Base-by-base conservation (phyloP, 495 filamentous ascomycete species). In the Podospora pseudopauciseta region DNA sequence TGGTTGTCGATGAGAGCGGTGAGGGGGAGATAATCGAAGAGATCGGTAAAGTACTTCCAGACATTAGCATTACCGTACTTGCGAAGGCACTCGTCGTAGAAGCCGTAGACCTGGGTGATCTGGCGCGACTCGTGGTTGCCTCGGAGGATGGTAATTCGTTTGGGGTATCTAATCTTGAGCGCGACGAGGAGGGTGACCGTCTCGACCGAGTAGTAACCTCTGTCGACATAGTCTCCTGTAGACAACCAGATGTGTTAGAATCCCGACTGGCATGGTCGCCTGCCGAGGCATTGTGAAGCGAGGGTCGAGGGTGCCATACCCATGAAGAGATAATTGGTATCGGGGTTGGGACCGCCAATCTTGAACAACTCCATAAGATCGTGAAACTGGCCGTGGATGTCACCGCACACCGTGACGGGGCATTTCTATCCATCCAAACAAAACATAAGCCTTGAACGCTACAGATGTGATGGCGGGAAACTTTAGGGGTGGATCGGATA, bases 11-110 rank as follows among this genome's bases (percentile, higher is more conserved):
- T 99, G 70, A 99, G 87, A 68, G 95, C 95, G 70, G 95, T 99
- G 76, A 99, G 89, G 71, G 95, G 95, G 55, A 99, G 92, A 82
- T 94, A 99, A 83, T 99, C 95, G 84, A 99, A 98, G 44, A 99
- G 89, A 78, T 99, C 95, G 73, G 95, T 98, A 80, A 98, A 99
- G 83, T 91, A 97, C 86, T 97, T 97, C 95, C 95, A 99, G 71
- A 99, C 95, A 77, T 97, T 98, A 70, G 95, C 95, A 77, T 97
- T 97, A 80, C 94, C 94, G 75, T 97, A 97, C 84, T 97, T 97
- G 75, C 94, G 90, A 63, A 97, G 86, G 77, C 94, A 97, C 77
- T 97, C 94, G 79, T 97, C 94, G 82, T 97, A 97, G 83, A 97
- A 97, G 62, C 94, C 94, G 76, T 97, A 97, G 58, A 97, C 94